phyloP scores from a whole-genome alignment of 2,329 filamentous ascomycete genomes.

The Claviceps pusilla region DNA sequence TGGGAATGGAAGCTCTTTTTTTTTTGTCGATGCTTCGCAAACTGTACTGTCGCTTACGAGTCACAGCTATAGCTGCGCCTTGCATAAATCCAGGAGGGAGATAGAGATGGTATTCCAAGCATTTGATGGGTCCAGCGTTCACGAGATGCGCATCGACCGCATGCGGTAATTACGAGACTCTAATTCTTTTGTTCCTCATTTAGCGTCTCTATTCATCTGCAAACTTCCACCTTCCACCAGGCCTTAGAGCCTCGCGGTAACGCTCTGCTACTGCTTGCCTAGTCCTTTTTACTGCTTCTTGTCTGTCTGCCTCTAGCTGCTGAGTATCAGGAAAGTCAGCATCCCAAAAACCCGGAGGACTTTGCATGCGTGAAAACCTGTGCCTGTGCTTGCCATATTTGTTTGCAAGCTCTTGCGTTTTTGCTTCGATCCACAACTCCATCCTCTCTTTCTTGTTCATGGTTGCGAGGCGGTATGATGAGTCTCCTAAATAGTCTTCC shows the following conservation, averaged over 20 bases:
- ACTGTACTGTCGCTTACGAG: no score
- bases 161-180: neutral
- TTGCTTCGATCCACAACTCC: conserved; percentile 59
- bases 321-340: conserved; percentile 83
- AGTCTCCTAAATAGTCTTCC: conserved; percentile 42
- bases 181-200: neutral
- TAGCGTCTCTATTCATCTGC: conserved; percentile 51
- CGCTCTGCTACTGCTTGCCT: conserved; percentile 53
- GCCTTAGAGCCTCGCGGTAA: conserved; percentile 67
- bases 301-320: conserved; percentile 51
- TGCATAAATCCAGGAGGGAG: no score
- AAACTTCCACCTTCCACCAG: conserved; percentile 65
- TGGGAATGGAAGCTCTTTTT: neutral
- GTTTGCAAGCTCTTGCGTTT: conserved; percentile 57
- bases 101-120: no score
- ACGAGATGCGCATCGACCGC: neutral
- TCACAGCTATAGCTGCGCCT: no score
- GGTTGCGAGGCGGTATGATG: conserved; percentile 39
- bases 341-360: conserved; percentile 82
- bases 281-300: conserved; percentile 49
- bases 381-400: conserved; percentile 64
- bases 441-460: conserved; percentile 48
- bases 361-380: conserved; percentile 52
- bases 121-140: neutral
- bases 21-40: no score